phyloP scores from a whole-genome alignment of 768 basidiomycete genomes.

The Mrakia gelida region DNA sequence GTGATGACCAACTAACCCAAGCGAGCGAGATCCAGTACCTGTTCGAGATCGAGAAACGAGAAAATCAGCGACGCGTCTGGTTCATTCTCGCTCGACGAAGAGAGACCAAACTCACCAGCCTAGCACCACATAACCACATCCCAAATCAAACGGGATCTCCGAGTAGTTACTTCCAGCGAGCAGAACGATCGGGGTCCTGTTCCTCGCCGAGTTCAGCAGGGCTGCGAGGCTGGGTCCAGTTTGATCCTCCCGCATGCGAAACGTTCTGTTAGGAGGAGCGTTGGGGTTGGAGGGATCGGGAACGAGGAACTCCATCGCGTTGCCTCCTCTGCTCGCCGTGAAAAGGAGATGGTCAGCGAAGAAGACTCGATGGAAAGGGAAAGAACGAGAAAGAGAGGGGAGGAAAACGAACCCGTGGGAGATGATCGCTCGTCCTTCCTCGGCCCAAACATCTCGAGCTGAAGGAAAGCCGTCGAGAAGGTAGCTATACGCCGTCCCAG shows the following conservation, averaged over 20 bases:
- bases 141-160: not conserved
- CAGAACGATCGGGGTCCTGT: not conserved
- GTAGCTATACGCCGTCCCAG: not conserved
- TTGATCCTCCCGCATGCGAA: not conserved
- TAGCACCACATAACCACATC: not conserved
- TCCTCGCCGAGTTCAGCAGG: not conserved
- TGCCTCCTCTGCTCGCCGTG: not conserved
- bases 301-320: not conserved
- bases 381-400: no score
- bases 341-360: not conserved
- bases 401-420: not conserved
- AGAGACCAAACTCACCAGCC: not conserved
- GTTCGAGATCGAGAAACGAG: no score
- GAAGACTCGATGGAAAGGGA: no score
- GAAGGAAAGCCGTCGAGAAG: not conserved
- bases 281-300: not conserved
- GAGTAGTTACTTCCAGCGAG: not conserved
- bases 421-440: not conserved
- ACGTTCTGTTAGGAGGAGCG: not conserved
- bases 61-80: no score
- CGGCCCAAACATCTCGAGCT: not conserved
- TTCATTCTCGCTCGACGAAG: no score
- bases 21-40: not conserved
- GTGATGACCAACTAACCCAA: not conserved
- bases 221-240: not conserved